phyloP scores from a whole-genome alignment of 768 basidiomycete genomes.

The Psilocybe cubensis region DNA sequence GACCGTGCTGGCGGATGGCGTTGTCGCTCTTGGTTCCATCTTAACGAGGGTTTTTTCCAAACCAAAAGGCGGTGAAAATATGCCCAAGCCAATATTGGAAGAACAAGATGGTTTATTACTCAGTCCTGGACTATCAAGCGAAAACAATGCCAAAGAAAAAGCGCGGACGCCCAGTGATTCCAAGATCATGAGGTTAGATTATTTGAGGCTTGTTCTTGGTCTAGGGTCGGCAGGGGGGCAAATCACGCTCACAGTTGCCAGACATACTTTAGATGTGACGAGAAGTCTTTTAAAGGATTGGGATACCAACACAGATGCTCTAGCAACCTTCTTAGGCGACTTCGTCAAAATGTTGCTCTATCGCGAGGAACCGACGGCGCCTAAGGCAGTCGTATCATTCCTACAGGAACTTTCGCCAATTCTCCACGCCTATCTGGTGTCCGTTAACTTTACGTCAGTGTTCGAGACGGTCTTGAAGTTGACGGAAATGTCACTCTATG shows the following conservation, averaged over 20 bases:
- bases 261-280: conserved; percentile 56
- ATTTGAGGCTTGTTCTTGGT: conserved; percentile 54
- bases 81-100: conserved; percentile 25
- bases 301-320: conserved; percentile 33
- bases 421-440: conserved; percentile 48
- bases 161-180: conserved; percentile 57
- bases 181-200: conserved; percentile 65
- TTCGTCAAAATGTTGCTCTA: conserved; percentile 54
- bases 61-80: conserved; percentile 45
- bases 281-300: conserved; percentile 60
- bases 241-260: conserved; percentile 40
- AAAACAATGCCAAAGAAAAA: conserved; percentile 41
- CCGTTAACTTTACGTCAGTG: conserved; percentile 61
- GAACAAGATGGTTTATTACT: conserved; percentile 31
- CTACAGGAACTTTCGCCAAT: conserved; percentile 61
- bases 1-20: conserved; percentile 64
- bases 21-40: conserved; percentile 66
- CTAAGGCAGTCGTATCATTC: conserved; percentile 55
- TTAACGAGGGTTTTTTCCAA: conserved; percentile 49
- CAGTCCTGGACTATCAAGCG: conserved; percentile 29
- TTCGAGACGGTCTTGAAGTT: conserved; percentile 55
- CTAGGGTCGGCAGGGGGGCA: conserved; percentile 57
- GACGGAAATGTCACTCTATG: conserved; percentile 45
- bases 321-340: conserved; percentile 57
- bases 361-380: conserved; percentile 42